Evolutionary conservation across 164 flowering plant genomes (phyloP).

Genomic region (Tinospora cordifolia): DNA sequence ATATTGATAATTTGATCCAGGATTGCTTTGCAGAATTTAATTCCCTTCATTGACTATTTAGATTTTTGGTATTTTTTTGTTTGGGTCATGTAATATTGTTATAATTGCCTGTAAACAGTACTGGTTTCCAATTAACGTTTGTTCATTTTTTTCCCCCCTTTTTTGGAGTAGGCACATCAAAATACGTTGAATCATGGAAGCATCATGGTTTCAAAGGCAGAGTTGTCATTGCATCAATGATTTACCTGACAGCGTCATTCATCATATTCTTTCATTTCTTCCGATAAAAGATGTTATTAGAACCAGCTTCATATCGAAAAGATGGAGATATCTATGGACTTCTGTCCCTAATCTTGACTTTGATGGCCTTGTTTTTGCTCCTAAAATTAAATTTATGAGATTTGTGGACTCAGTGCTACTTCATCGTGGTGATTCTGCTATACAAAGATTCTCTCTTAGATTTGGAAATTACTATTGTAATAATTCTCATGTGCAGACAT

Average conservation of each 20-base stretch:
- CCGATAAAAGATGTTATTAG: neutral
- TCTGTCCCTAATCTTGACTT: slow-evolving; percentile 16
- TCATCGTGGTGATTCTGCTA: slow-evolving; percentile 4
- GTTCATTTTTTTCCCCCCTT: no score
- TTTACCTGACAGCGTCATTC: slow-evolving; percentile 6
- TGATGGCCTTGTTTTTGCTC: slow-evolving; percentile 11
- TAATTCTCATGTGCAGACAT: slow-evolving; percentile 7
- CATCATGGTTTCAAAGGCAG: neutral
- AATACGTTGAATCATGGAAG: slow-evolving; percentile 1
- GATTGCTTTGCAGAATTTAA: no score
- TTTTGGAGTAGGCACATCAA: neutral
- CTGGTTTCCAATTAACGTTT: neutral
- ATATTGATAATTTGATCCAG: neutral
- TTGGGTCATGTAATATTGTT: neutral
- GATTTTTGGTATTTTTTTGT: neutral
- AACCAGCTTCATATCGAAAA: neutral
- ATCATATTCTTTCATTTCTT: slow-evolving; percentile 5
- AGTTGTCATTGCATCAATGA: slow-evolving; percentile 3
- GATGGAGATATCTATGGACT: slow-evolving; percentile 12
- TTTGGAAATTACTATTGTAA: slow-evolving; percentile 15
- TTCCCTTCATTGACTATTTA: neutral
- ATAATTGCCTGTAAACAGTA: neutral
- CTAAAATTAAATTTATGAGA: slow-evolving; percentile 10
- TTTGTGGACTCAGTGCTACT: slow-evolving; percentile 16
- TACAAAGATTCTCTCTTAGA: slow-evolving; percentile 11